A percentile compares a stretch with the other conserved stretches of the same genome.
phyloP scores from a whole-genome alignment of 2,329 filamentous ascomycete species.

The Chaetomium sp. region DNA sequence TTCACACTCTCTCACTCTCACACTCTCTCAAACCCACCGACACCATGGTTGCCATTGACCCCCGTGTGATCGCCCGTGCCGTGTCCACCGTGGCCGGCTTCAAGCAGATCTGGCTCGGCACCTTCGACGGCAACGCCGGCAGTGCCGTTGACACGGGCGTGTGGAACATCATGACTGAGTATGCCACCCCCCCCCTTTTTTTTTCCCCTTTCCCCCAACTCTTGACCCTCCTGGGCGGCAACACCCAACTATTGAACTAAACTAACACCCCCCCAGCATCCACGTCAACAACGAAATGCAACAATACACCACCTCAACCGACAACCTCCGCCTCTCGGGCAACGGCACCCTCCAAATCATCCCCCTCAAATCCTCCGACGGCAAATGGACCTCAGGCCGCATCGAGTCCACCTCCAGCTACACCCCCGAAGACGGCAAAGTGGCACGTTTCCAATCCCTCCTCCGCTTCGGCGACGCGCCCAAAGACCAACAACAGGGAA shows the following conservation, averaged over 20 bases:
- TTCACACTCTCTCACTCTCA: too few relatives aligned
- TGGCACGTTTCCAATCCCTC: constrained; percentile 36
- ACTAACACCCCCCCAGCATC: background rate
- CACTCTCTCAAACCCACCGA: too few relatives aligned
- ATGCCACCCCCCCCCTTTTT: background rate
- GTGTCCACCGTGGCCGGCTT: background rate
- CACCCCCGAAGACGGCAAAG: constrained; percentile 34
- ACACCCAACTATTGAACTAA: background rate
- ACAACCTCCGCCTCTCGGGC: constrained; percentile 45
- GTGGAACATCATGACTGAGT: constrained; percentile 4
- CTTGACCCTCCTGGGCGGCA: background rate
- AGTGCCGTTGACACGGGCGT: background rate
- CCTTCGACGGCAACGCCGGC: background rate
- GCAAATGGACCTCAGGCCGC: constrained; percentile 44
- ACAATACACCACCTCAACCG: constrained; percentile 37
- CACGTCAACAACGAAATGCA: constrained; percentile 41
- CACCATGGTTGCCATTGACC: too few relatives aligned
- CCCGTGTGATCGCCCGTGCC: too few relatives aligned
- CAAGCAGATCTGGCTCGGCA: background rate
- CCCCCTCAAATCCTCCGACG: constrained; percentile 32
- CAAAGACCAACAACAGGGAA: constrained; percentile 36
- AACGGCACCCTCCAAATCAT: constrained; percentile 44
- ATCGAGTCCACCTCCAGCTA: constrained; percentile 41
- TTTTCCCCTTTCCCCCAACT: background rate
- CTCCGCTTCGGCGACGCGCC: constrained; percentile 38